Evolutionary conservation across 805 yeast species (phyloP), one percentile per base, ranked within the genome.

Genomic region (Monosporozyma aquatica): DNA sequence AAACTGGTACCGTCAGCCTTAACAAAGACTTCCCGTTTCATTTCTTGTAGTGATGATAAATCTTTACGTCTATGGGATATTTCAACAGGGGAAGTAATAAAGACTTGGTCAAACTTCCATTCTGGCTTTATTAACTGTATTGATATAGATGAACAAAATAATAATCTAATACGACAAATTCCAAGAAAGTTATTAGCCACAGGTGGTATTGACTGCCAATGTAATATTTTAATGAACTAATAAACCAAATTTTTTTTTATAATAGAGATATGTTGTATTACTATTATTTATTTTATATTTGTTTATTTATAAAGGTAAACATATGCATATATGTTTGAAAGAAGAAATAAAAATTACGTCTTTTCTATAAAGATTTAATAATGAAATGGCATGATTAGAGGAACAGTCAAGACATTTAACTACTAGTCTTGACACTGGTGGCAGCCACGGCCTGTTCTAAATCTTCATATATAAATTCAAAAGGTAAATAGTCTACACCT

Each of bases 31-130:
- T 77, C 75, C 50, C 94, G 92, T 0, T 69, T 78, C 30, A 77
- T 74, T 50, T 77, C 87, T 36, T 80, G 82, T 14, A 71, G 89
- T 14, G 97, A 89, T 59, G 97, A 89, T 59, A 78, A 78, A 48
- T 67, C 78, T 1, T 72, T 89, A 26, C 73, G 78, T 44, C 63
- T 85, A 15, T 89, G 97, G 97, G 90, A 87, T 66, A 58, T 80
- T 36, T 60, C 65, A 14, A 64, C 62, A 3, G 67, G 67, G n/a
- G 68, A 61, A 37, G 75, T 80, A 28, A 63, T 76, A 2, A 62
- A 72, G 37, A 69, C 76, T 1, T 66, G 86, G 37, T 59, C 56
- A 3, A 78, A 74, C 38, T 68, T 70, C 0, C 95, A 87, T 59
- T 79, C 76, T n/a, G 87, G 84, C 22, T 89, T 87, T 61, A 74